Evolutionary conservation across 108 stramenopile genomes (phyloP).

Genomic region (Stephanodiscus minutulus): DNA sequence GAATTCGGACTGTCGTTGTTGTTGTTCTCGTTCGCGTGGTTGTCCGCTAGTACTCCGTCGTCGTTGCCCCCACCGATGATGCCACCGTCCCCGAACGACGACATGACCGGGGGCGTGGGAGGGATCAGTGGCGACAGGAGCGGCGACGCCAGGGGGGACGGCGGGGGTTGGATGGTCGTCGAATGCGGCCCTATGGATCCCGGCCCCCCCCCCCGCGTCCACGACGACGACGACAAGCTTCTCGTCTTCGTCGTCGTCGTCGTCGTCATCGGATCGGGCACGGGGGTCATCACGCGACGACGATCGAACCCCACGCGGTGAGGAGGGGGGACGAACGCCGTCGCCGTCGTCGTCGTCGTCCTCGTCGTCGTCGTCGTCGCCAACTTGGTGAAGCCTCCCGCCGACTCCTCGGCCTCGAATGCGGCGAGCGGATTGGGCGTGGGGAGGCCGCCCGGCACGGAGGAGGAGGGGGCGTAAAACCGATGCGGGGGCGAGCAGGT

Average conservation of each 20-base stretch:
- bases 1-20: neutral
- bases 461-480: too few species aligned
- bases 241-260: neutral
- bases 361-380: neutral
- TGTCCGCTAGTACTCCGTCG: too few species aligned
- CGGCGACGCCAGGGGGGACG: neutral
- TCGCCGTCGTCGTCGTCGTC: neutral
- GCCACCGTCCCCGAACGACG: neutral
- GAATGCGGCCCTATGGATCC: neutral
- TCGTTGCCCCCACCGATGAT: neutral
- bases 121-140: neutral
- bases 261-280: neutral
- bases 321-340: neutral
- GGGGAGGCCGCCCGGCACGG: too few species aligned
- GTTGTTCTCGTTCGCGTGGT: neutral
- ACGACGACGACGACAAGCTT: neutral
- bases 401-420: neutral
- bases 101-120: neutral
- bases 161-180: neutral
- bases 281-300: neutral
- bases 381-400: neutral
- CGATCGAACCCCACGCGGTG: neutral
- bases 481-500: neutral
- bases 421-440: slow-evolving; percentile 8
- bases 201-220: neutral